Evolutionary conservation across 352 stramenopile species (phyloP), one percentile per base, ranked within the genome.

Genomic region (Globisporangium nodosum): DNA sequence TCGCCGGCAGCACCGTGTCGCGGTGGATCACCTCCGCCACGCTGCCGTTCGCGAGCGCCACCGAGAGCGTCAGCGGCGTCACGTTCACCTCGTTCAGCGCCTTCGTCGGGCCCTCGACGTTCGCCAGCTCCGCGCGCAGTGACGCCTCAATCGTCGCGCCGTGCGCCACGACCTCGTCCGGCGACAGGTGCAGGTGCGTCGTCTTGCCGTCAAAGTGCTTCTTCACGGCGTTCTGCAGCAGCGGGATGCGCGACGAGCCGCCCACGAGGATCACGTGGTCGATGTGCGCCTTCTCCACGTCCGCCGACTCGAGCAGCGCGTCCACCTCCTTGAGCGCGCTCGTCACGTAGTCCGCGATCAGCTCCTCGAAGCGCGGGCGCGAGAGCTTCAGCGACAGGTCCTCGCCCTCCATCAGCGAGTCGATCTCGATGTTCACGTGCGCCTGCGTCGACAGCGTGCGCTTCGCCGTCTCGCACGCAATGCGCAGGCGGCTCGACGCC

Each of bases 371-470:
- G 60, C 96, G 78, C 21, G 94, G 91, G 61, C 96, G 92, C 59
- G 96, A 98, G 49, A 99, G 91, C 70, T 96, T 98, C n/a, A 97
- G 87, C 61, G 96, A 96, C 66, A 98, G 98, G 73, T 99, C 96
- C 60, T 98, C 92, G 43, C 96, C 96, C 55, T 99, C 96, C 73
- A 98, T 97, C 18, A 99, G 88, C 55, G 90, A 97, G 78, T 99
- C 96, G 51, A 99, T 96, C 63, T 98, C 95, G 68, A 99, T 98
- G 73, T 96, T 95, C 24, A 92, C 93, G 79, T 98, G 94, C 53
- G 90, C 97, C 58, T 97, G 97, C 21, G 86, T 92, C 16, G 96
- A 99, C 46, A 99, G 85, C 55, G 95, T 96, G 58, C 95, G 90
- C 94, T 99, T 99, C 49, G 97, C 97, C 39, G 94, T 79, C 79